Evolutionary conservation across 768 basidiomycete genomes (phyloP).

Genomic region (Pholiota microspora): DNA sequence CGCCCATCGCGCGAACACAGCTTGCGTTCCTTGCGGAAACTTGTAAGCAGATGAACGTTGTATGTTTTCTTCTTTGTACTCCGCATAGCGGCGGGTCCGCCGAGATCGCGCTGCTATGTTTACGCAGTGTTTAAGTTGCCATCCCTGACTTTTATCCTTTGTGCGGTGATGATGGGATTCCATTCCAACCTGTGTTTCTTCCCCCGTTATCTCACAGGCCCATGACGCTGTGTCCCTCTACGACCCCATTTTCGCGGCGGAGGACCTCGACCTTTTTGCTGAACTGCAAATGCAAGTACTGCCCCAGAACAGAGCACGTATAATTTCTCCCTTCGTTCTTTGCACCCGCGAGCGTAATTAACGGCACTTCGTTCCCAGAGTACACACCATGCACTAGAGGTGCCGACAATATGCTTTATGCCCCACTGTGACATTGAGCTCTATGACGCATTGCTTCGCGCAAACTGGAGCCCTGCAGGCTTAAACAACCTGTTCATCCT

Average conservation of each 20-base stretch:
- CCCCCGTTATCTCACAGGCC: slow-evolving; percentile 34
- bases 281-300: slow-evolving; percentile 38
- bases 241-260: slow-evolving; percentile 73
- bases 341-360: neutral
- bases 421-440: slow-evolving; percentile 75
- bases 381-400: slow-evolving; percentile 28
- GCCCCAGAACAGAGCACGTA: slow-evolving; percentile 49
- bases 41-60: slow-evolving; percentile 54
- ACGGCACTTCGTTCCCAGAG: slow-evolving; percentile 24
- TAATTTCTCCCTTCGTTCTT: slow-evolving; percentile 12
- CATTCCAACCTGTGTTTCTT: neutral
- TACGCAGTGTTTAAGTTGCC: neutral
- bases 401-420: slow-evolving; percentile 70
- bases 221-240: slow-evolving; percentile 49
- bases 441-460: slow-evolving; percentile 62
- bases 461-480: slow-evolving; percentile 53
- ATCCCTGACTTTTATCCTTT: neutral
- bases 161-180: neutral
- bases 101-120: neutral
- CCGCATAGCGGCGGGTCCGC: neutral
- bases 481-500: slow-evolving; percentile 54
- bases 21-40: slow-evolving; percentile 62
- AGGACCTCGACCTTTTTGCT: slow-evolving; percentile 53
- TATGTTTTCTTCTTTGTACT: slow-evolving; percentile 25
- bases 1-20: slow-evolving; percentile 61